Evolutionary conservation across 2,329 filamentous ascomycete species (phyloP).

Genomic region (Trichophyton simii): DNA sequence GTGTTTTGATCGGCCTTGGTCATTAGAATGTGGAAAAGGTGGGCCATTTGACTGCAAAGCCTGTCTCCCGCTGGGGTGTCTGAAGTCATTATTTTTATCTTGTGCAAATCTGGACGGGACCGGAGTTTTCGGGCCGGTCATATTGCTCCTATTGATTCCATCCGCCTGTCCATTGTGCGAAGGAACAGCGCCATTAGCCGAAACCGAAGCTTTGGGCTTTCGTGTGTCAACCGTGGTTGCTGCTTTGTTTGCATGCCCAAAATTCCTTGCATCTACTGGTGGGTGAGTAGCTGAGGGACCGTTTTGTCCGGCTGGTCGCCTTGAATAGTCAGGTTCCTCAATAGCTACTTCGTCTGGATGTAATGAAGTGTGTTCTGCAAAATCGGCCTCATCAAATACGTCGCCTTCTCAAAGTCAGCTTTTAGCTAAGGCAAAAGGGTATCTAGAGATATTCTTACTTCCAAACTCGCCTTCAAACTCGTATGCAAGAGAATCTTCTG

Average conservation of each 20-base stretch:
- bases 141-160: constrained; percentile 3
- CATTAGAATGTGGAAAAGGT: constrained; percentile 13
- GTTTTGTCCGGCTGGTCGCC: constrained; percentile 5
- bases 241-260: constrained; percentile 14
- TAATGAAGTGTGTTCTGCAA: constrained; percentile 54
- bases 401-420: constrained; percentile 25
- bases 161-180: constrained; percentile 3
- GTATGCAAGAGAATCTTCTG: constrained; percentile 22
- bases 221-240: constrained; percentile 31
- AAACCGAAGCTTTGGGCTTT: constrained; percentile 18
- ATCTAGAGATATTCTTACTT: constrained; percentile 23
- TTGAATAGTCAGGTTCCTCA: constrained; percentile 23
- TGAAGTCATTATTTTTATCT: constrained; percentile 4
- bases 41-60: constrained; percentile 8
- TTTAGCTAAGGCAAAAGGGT: neutral
- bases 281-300: constrained; percentile 4
- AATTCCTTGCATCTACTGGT: constrained; percentile 8
- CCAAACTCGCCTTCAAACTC: constrained; percentile 33
- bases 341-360: constrained; percentile 67
- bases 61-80: constrained; percentile 2
- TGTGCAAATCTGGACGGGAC: constrained; percentile 9
- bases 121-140: constrained; percentile 6
- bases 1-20: constrained; percentile 14
- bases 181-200: constrained; percentile 10
- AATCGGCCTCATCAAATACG: constrained; percentile 67